Base-by-base conservation (phyloP, 1,284 basidiomycete species). In the Naganishia sp. region DNA sequence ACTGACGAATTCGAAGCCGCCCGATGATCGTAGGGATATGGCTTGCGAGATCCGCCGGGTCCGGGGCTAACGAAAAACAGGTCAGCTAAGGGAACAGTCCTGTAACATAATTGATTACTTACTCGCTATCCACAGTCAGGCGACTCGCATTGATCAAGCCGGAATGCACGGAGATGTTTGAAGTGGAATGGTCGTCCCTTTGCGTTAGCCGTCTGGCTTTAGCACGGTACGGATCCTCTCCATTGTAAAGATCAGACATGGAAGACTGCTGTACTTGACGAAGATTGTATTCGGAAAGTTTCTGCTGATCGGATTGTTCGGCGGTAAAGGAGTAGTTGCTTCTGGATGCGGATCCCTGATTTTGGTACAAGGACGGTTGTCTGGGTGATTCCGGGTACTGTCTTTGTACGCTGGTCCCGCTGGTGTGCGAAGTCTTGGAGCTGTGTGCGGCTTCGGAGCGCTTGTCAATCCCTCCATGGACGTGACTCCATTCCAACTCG, bases 111-210 rank as follows among this genome's bases (percentile, higher is more conserved):
- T 11, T 28, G 63, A 58, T 21, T 4, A 77, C 76, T 75, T 61
- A 75, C 76, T 80, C 78, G 72, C 76, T 77, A 62, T 80, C 78
- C 18, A 80, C 71, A 0, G 75, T 77, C 50, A 79, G 63, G 10
- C 73, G 70, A 69, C 75, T 76, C 25, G 77, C 67, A 62, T 74
- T 77, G 64, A 70, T 68, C 61, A 88, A 82, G 71, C 88, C 90
- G 71, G 87, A 87, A 39, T 39, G 35, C 35, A 90, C 82, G 72
- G 92, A 90, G 46, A 90, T 90, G 41, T 90, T 92, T 64, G 90
- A 90, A 85, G 90, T 89, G 35, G 90, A 92, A 77, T 91, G 90
- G 77, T 92, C 90, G 76, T 93, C 91, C 76, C 93, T 91, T 71
- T 85, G 88, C 73, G 91, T 89, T 74, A 88, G 84, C 74, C 89